Base-by-base conservation (phyloP, 257 asterid species). In the Schizonepeta tenuifolia region DNA sequence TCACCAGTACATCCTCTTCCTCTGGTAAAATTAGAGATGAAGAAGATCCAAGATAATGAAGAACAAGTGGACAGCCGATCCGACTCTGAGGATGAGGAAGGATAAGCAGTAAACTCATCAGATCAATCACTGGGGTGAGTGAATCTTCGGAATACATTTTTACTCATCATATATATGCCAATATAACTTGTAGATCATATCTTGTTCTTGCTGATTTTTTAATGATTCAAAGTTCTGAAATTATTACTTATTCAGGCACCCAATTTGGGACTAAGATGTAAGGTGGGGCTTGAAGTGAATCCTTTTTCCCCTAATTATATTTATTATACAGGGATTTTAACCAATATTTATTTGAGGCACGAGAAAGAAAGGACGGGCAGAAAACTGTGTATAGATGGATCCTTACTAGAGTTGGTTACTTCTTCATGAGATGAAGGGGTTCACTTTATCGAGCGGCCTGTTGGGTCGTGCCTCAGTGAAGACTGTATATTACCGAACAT, bases 1-100 rank as follows among this genome's bases (percentile, higher is more conserved):
- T 69, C 77, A 28, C 81, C 87, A 4, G n/a, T 53, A 53, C 78
- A 81, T 67, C 80, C 73, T 7, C 44, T 78, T 71, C 80, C 83
- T 10, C 41, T 71, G 47, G 56, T 74, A 54, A 73, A 67, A 54
- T 40, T 65, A 26, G 80, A 74, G 69, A 47, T 68, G 58, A 66
- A 70, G 58, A 60, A 70, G 43, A 22, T 53, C 65, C 73, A 68
- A 26, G 73, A 51, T 26, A 26, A 69, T 58, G 77, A 62, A 9
- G 47, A 67, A 28, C 50, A 35, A 14, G 67, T 60, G 47, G 54
- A 73, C 21, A 18, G 57, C 62, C 13, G 67, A 21, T 50, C 83
- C 8, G 69, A 66, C 65, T 63, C 81, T 7, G 79, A 80, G 69
- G 83, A 80, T 35, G 84, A 65, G 47, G 71, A 82, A 69, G 75